These are phyloP conservation scores for Petunia secreta DNA, from an alignment of 257 asterid species.

Conservation along the genomic window DNA sequence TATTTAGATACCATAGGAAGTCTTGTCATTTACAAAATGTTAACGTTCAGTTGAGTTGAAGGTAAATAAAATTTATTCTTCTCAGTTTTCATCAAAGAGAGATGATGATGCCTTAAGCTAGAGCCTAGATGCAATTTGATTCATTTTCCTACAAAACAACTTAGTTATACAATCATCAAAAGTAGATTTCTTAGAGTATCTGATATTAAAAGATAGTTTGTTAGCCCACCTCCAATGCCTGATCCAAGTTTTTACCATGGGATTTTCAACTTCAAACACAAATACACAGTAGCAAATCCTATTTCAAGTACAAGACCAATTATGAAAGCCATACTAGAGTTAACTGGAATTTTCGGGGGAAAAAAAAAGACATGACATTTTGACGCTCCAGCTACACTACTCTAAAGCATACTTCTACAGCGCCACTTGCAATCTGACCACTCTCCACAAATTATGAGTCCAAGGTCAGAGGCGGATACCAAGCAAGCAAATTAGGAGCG, in stretches of 20 bases:
- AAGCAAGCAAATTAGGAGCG: constrained; percentile 31
- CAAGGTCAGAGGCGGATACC: neutral
- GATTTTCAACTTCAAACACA: constrained; percentile 4
- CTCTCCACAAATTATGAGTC: neutral
- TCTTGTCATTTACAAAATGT: too few relatives aligned
- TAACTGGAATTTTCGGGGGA: neutral
- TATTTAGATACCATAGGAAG: too few relatives aligned
- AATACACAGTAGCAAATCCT: constrained; percentile 7
- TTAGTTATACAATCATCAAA: neutral
- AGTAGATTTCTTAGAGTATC: neutral
- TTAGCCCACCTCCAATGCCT: neutral
- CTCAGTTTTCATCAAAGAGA: too few relatives aligned
- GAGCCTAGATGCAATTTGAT: neutral
- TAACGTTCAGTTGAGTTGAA: too few relatives aligned
- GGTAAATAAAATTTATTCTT: too few relatives aligned
- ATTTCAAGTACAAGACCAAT: constrained; percentile 7
- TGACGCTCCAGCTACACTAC: neutral
- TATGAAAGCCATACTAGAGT: constrained; percentile 1
- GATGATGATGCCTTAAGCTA: too few relatives aligned
- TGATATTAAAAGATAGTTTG: neutral
- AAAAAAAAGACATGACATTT: neutral
- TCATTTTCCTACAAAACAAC: neutral
- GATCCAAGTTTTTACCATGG: neutral
- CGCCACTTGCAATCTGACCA: neutral
- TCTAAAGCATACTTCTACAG: constrained; percentile 6